Base-by-base conservation (phyloP, 306 rosid species). In the Arachis hypogaea region DNA sequence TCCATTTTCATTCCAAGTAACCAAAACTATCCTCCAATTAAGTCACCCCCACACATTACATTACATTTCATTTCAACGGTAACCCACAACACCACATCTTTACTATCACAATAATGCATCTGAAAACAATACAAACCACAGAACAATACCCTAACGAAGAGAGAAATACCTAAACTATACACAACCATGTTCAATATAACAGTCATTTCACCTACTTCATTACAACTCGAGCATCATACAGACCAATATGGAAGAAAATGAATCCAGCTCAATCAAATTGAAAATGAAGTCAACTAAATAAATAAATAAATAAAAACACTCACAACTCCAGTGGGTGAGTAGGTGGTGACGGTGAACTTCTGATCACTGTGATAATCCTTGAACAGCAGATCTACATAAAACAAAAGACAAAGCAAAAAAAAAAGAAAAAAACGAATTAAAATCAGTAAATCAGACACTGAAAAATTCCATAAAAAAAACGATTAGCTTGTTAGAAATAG, bases 261-360 rank as follows among this genome's bases (percentile, higher is more conserved):
- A 61, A 36, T 33, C 41, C 14, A 67, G 11, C 8, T 55, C 42
- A 54, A 62, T 45, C 10, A 69, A 38, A 33, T 49, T 47, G 6
- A 7, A 6, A 60, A 49, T 30, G 16, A 59, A 44, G 8, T 6
- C 9, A 46, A 33, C 38, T 33, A 33, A 57, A 18, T 18, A 66
- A 36, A 16, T 50, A 36, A 16, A 5, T 12, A 7, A n/a, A 7
- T 11, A 40, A 59, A 73, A 18, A 16, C 14, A 70, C 81, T 65
- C 52, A 93, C 98, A 82, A 93, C 94, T 76, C 98, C 98, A 76
- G 92, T 88, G 10, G 96, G 84, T 29, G 94, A 90, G 88, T 82
- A 90, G 69, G 98, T 92, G 33, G 94, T 89, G 86, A 92, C 43
- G 77, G 93, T 80, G 85, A 92, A 90, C 85, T 92, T 92, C 71